Base-by-base conservation (phyloP, 2,329 filamentous ascomycete genomes). In the Exophiala lecanii-corni region DNA sequence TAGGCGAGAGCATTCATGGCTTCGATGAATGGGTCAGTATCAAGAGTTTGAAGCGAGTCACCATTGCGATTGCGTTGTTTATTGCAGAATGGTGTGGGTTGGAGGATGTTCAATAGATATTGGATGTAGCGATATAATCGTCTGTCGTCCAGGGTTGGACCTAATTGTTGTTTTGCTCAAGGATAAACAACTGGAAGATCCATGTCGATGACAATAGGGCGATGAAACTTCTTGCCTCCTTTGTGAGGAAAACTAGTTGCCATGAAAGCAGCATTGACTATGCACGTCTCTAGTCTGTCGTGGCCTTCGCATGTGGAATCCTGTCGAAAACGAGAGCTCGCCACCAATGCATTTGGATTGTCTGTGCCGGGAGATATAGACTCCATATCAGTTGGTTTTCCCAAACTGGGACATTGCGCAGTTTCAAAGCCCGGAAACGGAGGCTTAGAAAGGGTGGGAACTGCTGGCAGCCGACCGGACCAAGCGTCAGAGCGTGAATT, bases 151-250 rank as follows among this genome's bases (percentile, higher is more conserved):
- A n/a, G n/a, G n/a, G n/a, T n/a, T n/a, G n/a, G n/a, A n/a, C n/a
- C n/a, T n/a, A n/a, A n/a, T n/a, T 26, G 23, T 26, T 6, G 23
- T 26, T 26, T 26, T 26, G 23, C 23, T 26, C 7, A 26, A 26
- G 23, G 23, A 26, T 34, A 15, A 26, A 26, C 21, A 15, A 81
- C 68, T 0, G 82, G 82, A 48, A 92, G 67, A 52, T 89, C 79
- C 20, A 94, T 58, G 59, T 94, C 86, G 9, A 94, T 80, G n/a
- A 94, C 82, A 53, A 94, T 83, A 15, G 87, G 82, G 59, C 89
- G 86, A 63, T 89, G 81, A 64, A 85, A 80, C 49, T 65, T 72
- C 61, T 81, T 85, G 12, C 78, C 78, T 2, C 65, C 70, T 21
- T 45, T 56, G 50, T 84, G 79, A 37, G 82, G 82, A 64, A 78